phyloP scores from a whole-genome alignment of 2,329 filamentous ascomycete species.

The Colletotrichum spaethianum region DNA sequence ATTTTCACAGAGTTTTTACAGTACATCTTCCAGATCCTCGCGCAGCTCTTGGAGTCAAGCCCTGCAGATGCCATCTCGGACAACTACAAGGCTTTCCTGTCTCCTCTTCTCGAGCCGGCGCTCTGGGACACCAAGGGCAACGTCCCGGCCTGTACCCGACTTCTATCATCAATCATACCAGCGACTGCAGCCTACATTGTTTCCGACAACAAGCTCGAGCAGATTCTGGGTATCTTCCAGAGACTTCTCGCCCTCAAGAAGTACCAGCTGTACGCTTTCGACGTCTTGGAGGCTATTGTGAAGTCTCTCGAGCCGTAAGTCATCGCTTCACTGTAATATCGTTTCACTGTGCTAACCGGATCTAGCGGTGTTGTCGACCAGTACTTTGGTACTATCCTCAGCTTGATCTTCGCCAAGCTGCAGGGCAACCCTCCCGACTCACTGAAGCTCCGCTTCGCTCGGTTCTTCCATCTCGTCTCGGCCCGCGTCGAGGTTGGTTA shows the following conservation, averaged over 20 bases:
- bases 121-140: slow-evolving; percentile 96
- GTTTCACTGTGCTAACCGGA: slow-evolving; percentile 18
- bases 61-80: slow-evolving; percentile 83
- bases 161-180: slow-evolving; percentile 87
- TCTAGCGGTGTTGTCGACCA: slow-evolving; percentile 74
- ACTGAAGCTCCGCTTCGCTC: slow-evolving; percentile 88
- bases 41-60: slow-evolving; percentile 89
- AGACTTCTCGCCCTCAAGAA: slow-evolving; percentile 86
- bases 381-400: slow-evolving; percentile 86
- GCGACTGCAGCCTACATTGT: slow-evolving; percentile 81
- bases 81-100: slow-evolving; percentile 85
- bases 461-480: slow-evolving; percentile 94
- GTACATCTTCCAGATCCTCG: slow-evolving; percentile 96
- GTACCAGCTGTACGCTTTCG: slow-evolving; percentile 89
- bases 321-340: neutral
- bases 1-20: slow-evolving; percentile 83
- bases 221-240: slow-evolving; percentile 96
- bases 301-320: slow-evolving; percentile 80
- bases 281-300: slow-evolving; percentile 87
- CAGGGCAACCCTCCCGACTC: slow-evolving; percentile 80
- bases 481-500: slow-evolving; percentile 84
- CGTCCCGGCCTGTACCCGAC: slow-evolving; percentile 88
- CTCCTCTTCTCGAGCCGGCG: slow-evolving; percentile 82
- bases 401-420: slow-evolving; percentile 84
- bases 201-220: slow-evolving; percentile 85